A percentile compares a stretch with the other conserved stretches of the same genome.
These are phyloP conservation scores for Saccharum hybrid DNA, from an alignment of 202 grass and related monocot genomes.

Conservation along the genomic window DNA sequence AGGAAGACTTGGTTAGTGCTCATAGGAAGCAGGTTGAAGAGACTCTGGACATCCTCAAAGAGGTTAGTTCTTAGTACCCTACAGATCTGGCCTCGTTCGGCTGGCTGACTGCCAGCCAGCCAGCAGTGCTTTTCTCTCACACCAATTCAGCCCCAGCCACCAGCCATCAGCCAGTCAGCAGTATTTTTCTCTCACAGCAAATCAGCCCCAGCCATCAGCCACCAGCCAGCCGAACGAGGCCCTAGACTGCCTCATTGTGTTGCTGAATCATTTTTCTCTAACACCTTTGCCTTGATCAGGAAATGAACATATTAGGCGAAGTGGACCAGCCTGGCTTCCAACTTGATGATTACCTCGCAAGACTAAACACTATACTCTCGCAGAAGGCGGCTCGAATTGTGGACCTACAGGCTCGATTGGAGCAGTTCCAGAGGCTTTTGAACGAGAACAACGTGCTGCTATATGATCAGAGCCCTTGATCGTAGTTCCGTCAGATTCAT, in stretches of 20 bases:
- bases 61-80: slow-evolving; percentile 56
- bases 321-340: slow-evolving; percentile 86
- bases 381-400: slow-evolving; percentile 86
- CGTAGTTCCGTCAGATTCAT: slow-evolving; percentile 13
- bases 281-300: slow-evolving; percentile 59
- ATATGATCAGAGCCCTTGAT: slow-evolving; percentile 64
- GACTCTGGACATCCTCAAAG: slow-evolving; percentile 79
- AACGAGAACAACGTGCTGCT: slow-evolving; percentile 75
- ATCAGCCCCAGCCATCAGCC: no score
- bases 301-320: slow-evolving; percentile 83
- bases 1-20: slow-evolving; percentile 82
- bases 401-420: slow-evolving; percentile 68
- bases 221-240: no score
- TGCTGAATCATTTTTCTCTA: slow-evolving; percentile 19
- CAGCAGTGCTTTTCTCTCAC: no score
- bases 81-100: no score
- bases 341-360: slow-evolving; percentile 78
- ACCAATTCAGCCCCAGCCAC: no score
- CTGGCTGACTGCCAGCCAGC: no score
- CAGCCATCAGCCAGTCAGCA: no score
- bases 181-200: no score
- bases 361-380: slow-evolving; percentile 76
- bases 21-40: slow-evolving; percentile 93
- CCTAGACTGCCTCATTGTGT: background rate
- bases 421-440: slow-evolving; percentile 83